Evolutionary conservation across 139 green algal species (phyloP), one percentile per base, ranked within the genome.

Genomic region (Monoraphidium neglectum): DNA sequence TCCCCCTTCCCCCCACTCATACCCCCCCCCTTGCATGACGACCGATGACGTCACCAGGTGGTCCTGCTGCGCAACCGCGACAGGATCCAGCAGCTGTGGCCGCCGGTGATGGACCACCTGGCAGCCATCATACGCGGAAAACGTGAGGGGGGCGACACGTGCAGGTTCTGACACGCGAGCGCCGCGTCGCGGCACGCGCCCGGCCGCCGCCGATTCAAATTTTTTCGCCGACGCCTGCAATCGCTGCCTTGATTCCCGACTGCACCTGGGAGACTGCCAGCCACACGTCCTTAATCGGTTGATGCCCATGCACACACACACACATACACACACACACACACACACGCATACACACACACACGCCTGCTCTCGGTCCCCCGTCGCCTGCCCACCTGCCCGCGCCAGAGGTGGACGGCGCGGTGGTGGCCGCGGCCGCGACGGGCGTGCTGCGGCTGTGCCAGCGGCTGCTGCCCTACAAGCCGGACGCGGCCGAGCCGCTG

Each of bases 31-130:
- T n/a, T n/a, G n/a, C n/a, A 51, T 51, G 8, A 51, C 43, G 43
- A 51, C 43, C 12, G 8, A 51, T 21, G 8, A 51, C 43, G 8
- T 21, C 8, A 51, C 4, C 59, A 77, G 72, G 83, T 85, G 23
- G 82, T 98, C 61, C 87, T 94, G 60, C 77, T 98, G 72, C 87
- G 92, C 64, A 99, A 98, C 84, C 79, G 94, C 0, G 95, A 98
- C 77, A 88, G 95, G 37, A 86, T 97, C 73, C 5, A 10, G 23
- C 79, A 94, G 54, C 84, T 98, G 49, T 98, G 95, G 94, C 90
- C 91, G 15, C 80, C 86, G 10, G 83, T 97, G 56, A 90, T 93
- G 54, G 92, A 95, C 21, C 83, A 93, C 65, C 88, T 95, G 92
- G 64, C 87, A 77, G 18, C 72, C 73, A 37, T 79, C 68, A 74